Conservation (phyloP, 257 asterid species). For the Gentiana dahurica region DNA sequence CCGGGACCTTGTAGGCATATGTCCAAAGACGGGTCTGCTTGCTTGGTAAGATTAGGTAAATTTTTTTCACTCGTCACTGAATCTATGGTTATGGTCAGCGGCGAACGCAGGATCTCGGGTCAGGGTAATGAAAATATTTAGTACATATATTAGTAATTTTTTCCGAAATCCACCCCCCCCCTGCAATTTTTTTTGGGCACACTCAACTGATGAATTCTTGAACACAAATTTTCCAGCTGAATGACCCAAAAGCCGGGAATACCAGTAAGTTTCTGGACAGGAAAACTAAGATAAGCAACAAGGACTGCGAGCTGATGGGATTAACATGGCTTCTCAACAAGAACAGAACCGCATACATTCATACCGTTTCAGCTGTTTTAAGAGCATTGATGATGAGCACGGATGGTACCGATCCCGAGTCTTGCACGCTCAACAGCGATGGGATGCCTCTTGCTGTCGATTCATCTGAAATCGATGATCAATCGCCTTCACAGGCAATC, state of each 20-base stretch:
- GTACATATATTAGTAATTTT: too few species aligned
- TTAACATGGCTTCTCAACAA: conserved; percentile 86
- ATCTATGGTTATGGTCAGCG: too few species aligned
- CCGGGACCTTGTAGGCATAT: too few species aligned
- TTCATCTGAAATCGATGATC: conserved; percentile 59
- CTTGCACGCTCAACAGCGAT: conserved; percentile 66
- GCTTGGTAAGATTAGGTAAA: too few species aligned
- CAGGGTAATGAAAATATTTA: too few species aligned
- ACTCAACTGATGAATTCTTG: too few species aligned
- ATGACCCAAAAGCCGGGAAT: conserved; percentile 29
- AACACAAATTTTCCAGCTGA: conserved; percentile 35
- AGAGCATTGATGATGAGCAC: conserved; percentile 67
- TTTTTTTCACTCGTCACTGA: too few species aligned
- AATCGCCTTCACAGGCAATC: conserved; percentile 32
- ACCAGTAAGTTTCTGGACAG: conserved; percentile 35
- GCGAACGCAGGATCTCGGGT: too few species aligned
- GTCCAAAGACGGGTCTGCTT: too few species aligned
- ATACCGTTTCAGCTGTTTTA: conserved; percentile 71
- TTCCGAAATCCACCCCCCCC: too few species aligned
- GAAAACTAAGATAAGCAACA: conserved; percentile 48
- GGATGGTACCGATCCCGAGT: conserved; percentile 32
- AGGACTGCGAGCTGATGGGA: conserved; percentile 85
- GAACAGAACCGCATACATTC: conserved; percentile 58
- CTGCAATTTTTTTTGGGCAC: too few species aligned
- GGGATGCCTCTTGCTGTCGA: conserved; percentile 94